Base-by-base conservation (phyloP, 495 filamentous ascomycete species). In the Penicillium canescens region DNA sequence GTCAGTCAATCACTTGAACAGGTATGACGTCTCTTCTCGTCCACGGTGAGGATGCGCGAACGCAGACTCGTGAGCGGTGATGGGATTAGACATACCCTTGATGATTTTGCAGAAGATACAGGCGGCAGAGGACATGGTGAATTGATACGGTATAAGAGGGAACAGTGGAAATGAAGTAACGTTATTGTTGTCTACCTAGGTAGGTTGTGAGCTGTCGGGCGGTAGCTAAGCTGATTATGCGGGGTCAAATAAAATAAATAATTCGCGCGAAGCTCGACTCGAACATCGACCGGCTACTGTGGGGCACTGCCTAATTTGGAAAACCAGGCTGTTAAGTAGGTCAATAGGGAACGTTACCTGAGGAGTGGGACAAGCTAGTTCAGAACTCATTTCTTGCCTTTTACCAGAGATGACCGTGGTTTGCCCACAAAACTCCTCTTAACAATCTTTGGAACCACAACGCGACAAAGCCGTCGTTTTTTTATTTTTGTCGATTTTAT, bases 91-190 rank as follows among this genome's bases (percentile, higher is more conserved):
- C 70, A 53, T 75, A 87, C 92, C 94, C 80, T 95, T 96, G 75
- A 98, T 88, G 69, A 98, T 98, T 67, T 89, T 96, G 82, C 94
- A 98, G 79, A 98, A 98, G 70, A 98, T 92, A 64, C 94, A 98
- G 40, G 89, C 82, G 18, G 86, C 79, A 42, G 73, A 69, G 24
- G 72, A 63, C 73, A 76, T 77, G 31, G 44, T 68, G 42, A 31
- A 26, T 40, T 33, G 43, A 36, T 53, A 54, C 56, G 48, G 49
- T 18, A 18, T 18, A 18, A 18, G 18, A 18, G 18, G 18, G 18
- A 18, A 18, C 18, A 1, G 36, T 38, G 13, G 1, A 38, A n/a
- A 38, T 38, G 7, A 38, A 38, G 36, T 13, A 18, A n/a, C n/a
- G n/a, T 18, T 18, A 1, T 18, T 18, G 18, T 18, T 18, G 18